These are phyloP conservation scores for Schwanniomyces occidentalis DNA, from an alignment of 805 yeast species.

Conservation along the genomic window DNA sequence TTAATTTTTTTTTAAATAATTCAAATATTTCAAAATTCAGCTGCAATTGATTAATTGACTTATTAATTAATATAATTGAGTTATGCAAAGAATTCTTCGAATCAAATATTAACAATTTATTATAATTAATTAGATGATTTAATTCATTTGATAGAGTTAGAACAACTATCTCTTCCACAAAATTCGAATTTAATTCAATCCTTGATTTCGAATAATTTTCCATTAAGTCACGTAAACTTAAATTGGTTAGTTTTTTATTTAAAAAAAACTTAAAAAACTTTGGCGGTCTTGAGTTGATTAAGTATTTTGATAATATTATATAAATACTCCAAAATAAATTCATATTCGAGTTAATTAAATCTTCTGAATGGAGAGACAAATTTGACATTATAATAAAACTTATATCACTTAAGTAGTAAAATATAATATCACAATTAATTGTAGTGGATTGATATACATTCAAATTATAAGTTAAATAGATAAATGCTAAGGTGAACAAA, in stretches of 20 bases:
- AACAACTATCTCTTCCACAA: constrained; percentile 26
- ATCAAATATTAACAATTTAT: constrained; percentile 26
- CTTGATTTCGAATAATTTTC: constrained; percentile 24
- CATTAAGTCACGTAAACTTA: constrained; percentile 18
- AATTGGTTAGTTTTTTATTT: constrained; percentile 13
- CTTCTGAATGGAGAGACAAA: constrained; percentile 16
- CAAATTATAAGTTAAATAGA: constrained; percentile 42
- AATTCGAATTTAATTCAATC: constrained; percentile 18
- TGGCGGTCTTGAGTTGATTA: constrained; percentile 43
- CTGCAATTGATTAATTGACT: constrained; percentile 26
- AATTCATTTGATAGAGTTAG: constrained; percentile 38
- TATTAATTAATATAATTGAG: constrained; percentile 53
- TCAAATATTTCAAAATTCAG: constrained; percentile 29
- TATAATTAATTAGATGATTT: constrained; percentile 19
- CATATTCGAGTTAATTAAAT: constrained; percentile 29
- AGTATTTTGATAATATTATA: constrained; percentile 44
- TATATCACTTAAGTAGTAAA: constrained; percentile 51
- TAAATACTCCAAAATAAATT: constrained; percentile 51
- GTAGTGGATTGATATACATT: constrained; percentile 15
- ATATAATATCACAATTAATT: constrained; percentile 45
- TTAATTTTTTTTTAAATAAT: constrained; percentile 47
- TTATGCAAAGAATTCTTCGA: constrained; percentile 49
- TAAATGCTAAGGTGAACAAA: constrained; percentile 44
- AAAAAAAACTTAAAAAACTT: constrained; percentile 24
- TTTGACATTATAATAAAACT: constrained; percentile 43